Evolutionary conservation across 2,329 filamentous ascomycete genomes (phyloP).

Genomic region (Nigrograna mackinnonii): DNA sequence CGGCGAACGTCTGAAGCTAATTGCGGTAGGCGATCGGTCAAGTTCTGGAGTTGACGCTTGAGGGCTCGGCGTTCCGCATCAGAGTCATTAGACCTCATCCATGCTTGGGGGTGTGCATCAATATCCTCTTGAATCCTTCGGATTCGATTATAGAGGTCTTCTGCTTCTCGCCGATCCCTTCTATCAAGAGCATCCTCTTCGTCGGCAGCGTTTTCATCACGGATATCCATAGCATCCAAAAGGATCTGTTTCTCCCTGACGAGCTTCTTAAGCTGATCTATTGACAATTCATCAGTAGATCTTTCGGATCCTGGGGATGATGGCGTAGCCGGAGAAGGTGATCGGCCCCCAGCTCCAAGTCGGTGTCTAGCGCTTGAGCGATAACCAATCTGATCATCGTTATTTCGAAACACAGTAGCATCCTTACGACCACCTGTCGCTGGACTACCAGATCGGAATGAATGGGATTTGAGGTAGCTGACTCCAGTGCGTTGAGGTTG

Average conservation of each 20-base stretch:
- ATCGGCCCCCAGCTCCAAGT: slow-evolving; percentile 68
- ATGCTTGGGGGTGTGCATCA: slow-evolving; percentile 83
- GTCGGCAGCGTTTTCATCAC: slow-evolving; percentile 85
- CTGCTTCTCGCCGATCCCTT: slow-evolving; percentile 86
- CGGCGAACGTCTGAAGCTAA: slow-evolving; percentile 89
- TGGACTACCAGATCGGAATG: slow-evolving; percentile 72
- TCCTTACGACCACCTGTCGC: slow-evolving; percentile 75
- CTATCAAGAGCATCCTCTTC: slow-evolving; percentile 92
- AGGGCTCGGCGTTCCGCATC: slow-evolving; percentile 85
- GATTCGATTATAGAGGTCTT: slow-evolving; percentile 92
- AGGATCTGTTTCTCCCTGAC: slow-evolving; percentile 93
- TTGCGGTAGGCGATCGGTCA: slow-evolving; percentile 88
- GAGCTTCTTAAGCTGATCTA: slow-evolving; percentile 90
- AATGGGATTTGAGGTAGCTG: slow-evolving; percentile 95
- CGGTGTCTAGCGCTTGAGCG: slow-evolving; percentile 90
- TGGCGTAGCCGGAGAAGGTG: slow-evolving; percentile 76
- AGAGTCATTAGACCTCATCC: slow-evolving; percentile 65
- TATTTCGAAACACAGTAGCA: slow-evolving; percentile 95
- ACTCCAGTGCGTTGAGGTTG: slow-evolving; percentile 97
- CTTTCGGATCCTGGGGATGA: slow-evolving; percentile 57
- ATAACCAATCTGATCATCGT: slow-evolving; percentile 88
- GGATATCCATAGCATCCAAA: slow-evolving; percentile 94
- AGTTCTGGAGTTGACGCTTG: slow-evolving; percentile 84
- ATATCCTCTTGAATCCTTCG: slow-evolving; percentile 93
- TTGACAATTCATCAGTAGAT: slow-evolving; percentile 77